Percentiles rank a stretch among this genome's conserved stretches.
These are phyloP conservation scores for Omphalea diandra DNA, from an alignment of 441 rosid genomes.

Conservation along the genomic window DNA sequence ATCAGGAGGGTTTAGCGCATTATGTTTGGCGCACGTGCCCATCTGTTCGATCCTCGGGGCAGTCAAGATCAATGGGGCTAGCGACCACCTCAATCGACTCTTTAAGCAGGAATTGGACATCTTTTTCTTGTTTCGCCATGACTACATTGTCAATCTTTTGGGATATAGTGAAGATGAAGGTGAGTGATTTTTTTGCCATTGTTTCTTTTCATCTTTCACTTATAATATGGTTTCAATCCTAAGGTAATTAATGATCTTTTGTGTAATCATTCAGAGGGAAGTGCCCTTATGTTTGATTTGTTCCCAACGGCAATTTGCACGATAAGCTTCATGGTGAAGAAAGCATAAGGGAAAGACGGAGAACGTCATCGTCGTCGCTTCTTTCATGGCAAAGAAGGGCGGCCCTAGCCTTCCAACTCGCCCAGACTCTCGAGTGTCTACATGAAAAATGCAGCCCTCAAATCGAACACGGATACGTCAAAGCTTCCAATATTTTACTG, in stretches of 20 bases:
- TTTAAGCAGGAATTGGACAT: slow-evolving; percentile 74
- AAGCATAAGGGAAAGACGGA: too few relatives aligned
- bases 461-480: slow-evolving; percentile 76
- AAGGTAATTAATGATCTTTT: background rate
- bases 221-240: too few relatives aligned
- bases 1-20: slow-evolving; percentile 75
- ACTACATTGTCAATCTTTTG: slow-evolving; percentile 64
- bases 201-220: too few relatives aligned
- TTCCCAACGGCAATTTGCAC: slow-evolving; percentile 68
- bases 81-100: slow-evolving; percentile 56
- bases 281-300: slow-evolving; percentile 67
- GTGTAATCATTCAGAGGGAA: slow-evolving; percentile 44
- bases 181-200: background rate
- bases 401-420: slow-evolving; percentile 61
- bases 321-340: slow-evolving; percentile 50
- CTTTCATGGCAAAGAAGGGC: slow-evolving; percentile 65
- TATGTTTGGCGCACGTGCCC: slow-evolving; percentile 57
- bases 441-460: slow-evolving; percentile 71
- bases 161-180: slow-evolving; percentile 76
- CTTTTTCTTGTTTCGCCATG: slow-evolving; percentile 58
- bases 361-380: too few relatives aligned
- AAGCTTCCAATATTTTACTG: slow-evolving; percentile 73
- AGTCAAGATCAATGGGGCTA: slow-evolving; percentile 52
- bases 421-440: slow-evolving; percentile 65
- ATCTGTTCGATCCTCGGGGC: slow-evolving; percentile 47